phyloP scores from a whole-genome alignment of 2,329 filamentous ascomycete genomes.

The Plectosphaerella plurivora region DNA sequence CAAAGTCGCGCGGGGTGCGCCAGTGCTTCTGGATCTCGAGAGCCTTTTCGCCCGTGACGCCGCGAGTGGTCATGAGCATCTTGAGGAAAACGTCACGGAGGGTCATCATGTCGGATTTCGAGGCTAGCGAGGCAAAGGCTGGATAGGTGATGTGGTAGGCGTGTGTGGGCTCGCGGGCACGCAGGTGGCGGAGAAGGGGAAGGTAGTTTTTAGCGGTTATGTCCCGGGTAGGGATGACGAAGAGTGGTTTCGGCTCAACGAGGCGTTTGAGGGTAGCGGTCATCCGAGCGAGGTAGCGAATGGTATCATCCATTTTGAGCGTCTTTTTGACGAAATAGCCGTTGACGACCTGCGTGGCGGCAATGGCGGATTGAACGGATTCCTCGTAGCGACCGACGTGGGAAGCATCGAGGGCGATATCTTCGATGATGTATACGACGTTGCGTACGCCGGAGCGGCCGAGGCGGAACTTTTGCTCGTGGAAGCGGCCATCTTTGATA shows the following conservation, averaged over 20 bases:
- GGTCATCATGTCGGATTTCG: conserved; percentile 71
- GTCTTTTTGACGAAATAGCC: conserved; percentile 77
- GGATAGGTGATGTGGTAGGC: conserved; percentile 64
- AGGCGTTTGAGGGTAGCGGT: conserved; percentile 62
- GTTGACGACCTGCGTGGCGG: conserved; percentile 72
- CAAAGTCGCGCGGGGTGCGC: conserved; percentile 67
- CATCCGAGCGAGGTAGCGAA: conserved; percentile 69
- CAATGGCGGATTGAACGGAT: conserved; percentile 67
- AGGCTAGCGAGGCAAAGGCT: conserved; percentile 67
- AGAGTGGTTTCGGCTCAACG: conserved; percentile 55
- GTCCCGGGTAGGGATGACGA: conserved; percentile 62
- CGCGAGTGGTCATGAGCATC: conserved; percentile 79
- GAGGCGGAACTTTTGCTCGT: conserved; percentile 80
- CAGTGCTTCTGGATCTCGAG: conserved; percentile 76
- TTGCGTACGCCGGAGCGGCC: conserved; percentile 69
- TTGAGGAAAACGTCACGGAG: conserved; percentile 73
- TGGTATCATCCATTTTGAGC: conserved; percentile 70
- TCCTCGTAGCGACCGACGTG: conserved; percentile 56
- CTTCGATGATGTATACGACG: conserved; percentile 75
- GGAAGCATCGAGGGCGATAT: conserved; percentile 57
- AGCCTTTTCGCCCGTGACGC: conserved; percentile 73
- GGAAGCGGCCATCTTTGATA: conserved; percentile 78
- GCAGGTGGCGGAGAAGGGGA: conserved; percentile 55
- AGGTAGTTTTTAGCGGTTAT: conserved; percentile 63
- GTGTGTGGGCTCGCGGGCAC: conserved; percentile 41